Evolutionary conservation across 1,284 basidiomycete species (phyloP).

Genomic region (Waitea zeae): DNA sequence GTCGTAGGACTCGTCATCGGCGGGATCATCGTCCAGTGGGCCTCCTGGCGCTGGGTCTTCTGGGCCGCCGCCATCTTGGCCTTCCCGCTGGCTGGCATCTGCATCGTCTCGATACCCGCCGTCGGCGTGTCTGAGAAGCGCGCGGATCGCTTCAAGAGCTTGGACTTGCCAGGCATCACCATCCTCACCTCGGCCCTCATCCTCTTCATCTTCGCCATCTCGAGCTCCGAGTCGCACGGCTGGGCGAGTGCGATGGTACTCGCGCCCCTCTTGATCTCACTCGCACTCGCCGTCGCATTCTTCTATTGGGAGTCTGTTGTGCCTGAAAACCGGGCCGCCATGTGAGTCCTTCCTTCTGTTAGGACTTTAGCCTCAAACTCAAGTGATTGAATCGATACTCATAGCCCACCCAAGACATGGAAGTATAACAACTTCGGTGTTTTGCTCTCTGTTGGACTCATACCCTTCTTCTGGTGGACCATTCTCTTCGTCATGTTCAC

Average conservation of each 20-base stretch:
- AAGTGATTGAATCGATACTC: not conserved
- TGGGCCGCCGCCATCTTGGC: conserved; percentile 19
- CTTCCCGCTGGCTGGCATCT: conserved; percentile 11
- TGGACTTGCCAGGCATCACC: not conserved
- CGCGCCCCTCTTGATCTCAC: not conserved
- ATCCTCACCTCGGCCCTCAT: not conserved
- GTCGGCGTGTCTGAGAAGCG: conserved; percentile 6
- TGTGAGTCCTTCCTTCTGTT: conserved; percentile 16
- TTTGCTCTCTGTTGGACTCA: conserved; percentile 18
- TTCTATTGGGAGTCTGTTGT: conserved; percentile 19
- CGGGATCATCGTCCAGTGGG: conserved; percentile 19
- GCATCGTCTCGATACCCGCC: conserved; percentile 15
- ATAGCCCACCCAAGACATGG: conserved; percentile 21
- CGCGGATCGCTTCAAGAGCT: conserved; percentile 13
- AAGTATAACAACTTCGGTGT: conserved; percentile 23
- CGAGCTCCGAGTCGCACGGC: not conserved
- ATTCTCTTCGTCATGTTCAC: conserved; percentile 19
- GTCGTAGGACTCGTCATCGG: conserved; percentile 26
- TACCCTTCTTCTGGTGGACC: conserved; percentile 26
- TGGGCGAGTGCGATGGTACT: not conserved
- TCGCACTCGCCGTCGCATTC: not conserved
- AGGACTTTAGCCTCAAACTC: no score
- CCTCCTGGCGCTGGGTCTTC: conserved; percentile 18
- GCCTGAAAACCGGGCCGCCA: conserved; percentile 18
- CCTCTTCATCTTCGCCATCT: not conserved